phyloP scores from a whole-genome alignment of 352 stramenopile species.

The Globisporangium heterothallicum region DNA sequence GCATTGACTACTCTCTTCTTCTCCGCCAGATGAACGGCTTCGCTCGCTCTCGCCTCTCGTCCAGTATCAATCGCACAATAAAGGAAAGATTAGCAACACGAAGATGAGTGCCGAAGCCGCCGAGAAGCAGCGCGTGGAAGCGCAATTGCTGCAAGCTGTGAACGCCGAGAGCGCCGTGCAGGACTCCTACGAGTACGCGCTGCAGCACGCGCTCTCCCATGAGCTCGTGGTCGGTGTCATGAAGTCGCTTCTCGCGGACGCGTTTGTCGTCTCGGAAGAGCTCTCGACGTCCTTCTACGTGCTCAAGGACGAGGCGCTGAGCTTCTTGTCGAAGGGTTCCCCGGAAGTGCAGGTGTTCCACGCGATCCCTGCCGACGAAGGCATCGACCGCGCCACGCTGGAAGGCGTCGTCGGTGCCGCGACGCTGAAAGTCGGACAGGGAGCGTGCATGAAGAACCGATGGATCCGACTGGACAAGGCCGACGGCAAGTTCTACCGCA shows the following conservation, averaged over 20 bases:
- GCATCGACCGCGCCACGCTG: slow-evolving; percentile 71
- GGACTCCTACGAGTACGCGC: slow-evolving; percentile 87
- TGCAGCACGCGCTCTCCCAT: slow-evolving; percentile 81
- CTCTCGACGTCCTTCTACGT: slow-evolving; percentile 88
- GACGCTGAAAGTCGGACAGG: slow-evolving; percentile 93
- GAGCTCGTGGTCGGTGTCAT: slow-evolving; percentile 92
- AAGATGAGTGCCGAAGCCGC: slow-evolving; percentile 43
- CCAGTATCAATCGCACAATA: background rate
- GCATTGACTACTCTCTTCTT: background rate
- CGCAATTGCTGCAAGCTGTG: slow-evolving; percentile 60
- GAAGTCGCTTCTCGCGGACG: slow-evolving; percentile 94
- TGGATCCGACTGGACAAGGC: slow-evolving; percentile 94
- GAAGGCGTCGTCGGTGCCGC: slow-evolving; percentile 80
- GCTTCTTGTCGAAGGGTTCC: slow-evolving; percentile 62
- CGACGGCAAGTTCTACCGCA: slow-evolving; percentile 83
- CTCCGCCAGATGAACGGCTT: background rate
- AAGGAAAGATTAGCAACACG: no score
- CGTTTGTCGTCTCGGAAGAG: slow-evolving; percentile 85
- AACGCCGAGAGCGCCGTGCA: slow-evolving; percentile 29
- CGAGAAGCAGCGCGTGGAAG: slow-evolving; percentile 72
- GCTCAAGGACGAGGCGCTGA: slow-evolving; percentile 89
- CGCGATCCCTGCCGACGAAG: slow-evolving; percentile 63
- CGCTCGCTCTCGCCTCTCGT: background rate
- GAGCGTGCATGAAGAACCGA: slow-evolving; percentile 97
- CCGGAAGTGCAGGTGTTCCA: slow-evolving; percentile 84